Evolutionary conservation across 2,329 filamentous ascomycete species (phyloP).

Genomic region (Trichothecium sympodiale): DNA sequence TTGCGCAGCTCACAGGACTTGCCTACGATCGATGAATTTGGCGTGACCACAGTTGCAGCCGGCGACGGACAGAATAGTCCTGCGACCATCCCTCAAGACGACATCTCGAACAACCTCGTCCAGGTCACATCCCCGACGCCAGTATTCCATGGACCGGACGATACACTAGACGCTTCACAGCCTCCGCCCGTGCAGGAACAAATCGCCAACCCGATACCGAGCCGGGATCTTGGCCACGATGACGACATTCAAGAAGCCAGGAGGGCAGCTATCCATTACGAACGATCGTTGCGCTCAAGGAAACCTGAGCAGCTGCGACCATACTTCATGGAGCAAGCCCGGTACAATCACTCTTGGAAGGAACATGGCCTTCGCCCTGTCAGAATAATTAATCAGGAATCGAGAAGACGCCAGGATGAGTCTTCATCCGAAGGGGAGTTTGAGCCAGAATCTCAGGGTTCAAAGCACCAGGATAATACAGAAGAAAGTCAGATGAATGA

Average conservation of each 20-base stretch:
- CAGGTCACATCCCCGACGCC: not conserved
- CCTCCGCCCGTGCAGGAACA: not conserved
- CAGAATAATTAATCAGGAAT: conserved; percentile 23
- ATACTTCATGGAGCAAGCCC: conserved; percentile 43
- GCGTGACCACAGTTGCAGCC: too few relatives aligned
- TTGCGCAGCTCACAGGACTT: too few relatives aligned
- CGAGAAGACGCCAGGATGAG: conserved; percentile 28
- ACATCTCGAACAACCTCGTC: conserved; percentile 19
- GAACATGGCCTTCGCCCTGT: conserved; percentile 44
- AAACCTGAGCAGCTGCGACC: conserved; percentile 52
- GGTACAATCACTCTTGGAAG: conserved; percentile 41
- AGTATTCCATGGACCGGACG: not conserved
- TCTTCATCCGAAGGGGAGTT: conserved; percentile 40
- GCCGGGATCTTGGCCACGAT: conserved; percentile 8
- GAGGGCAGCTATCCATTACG: conserved; percentile 19
- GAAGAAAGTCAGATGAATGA: conserved; percentile 23
- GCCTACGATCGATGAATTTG: too few relatives aligned
- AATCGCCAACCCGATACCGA: conserved; percentile 5
- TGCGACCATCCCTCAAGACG: conserved; percentile 13
- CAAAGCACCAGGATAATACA: conserved; percentile 15
- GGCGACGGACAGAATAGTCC: too few relatives aligned
- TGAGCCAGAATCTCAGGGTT: conserved; percentile 38
- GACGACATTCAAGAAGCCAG: conserved; percentile 12
- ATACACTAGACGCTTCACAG: not conserved
- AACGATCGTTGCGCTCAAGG: conserved; percentile 43